These are phyloP conservation scores for Phytophthora tentaculata DNA, from an alignment of 352 stramenopile species.

Conservation along the genomic window DNA sequence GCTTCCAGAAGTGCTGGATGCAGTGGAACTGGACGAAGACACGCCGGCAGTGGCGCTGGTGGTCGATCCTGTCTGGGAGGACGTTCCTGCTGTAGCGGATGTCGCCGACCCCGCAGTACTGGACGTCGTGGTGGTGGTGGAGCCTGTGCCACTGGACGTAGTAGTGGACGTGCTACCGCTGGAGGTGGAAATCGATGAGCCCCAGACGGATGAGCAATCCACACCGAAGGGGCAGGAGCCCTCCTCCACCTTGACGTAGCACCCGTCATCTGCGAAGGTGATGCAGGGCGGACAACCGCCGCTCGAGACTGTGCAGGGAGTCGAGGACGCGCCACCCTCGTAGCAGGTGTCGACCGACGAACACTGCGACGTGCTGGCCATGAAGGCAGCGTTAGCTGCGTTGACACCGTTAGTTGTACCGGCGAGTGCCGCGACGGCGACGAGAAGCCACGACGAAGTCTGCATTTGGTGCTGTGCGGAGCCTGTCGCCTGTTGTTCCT, in stretches of 20 bases:
- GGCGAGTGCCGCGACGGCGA: constrained; percentile 13
- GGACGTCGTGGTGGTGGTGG: constrained; percentile 16
- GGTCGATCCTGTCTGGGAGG: constrained; percentile 16
- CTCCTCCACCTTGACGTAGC: constrained; percentile 42
- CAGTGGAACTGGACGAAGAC: constrained; percentile 25
- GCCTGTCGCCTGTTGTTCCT: not conserved
- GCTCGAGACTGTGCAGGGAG: constrained; percentile 34
- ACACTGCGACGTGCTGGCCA: constrained; percentile 35
- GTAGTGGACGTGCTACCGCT: constrained; percentile 5
- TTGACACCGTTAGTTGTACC: constrained; percentile 15
- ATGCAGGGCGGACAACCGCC: constrained; percentile 42
- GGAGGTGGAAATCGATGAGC: constrained; percentile 14
- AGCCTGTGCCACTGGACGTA: constrained; percentile 9
- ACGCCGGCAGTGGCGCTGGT: constrained; percentile 25
- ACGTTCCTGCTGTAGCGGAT: constrained; percentile 9
- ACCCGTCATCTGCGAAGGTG: constrained; percentile 45
- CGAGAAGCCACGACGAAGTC: constrained; percentile 25
- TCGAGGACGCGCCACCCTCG: constrained; percentile 29
- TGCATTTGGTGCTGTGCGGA: constrained; percentile 15
- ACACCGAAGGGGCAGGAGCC: constrained; percentile 38
- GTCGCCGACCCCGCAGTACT: constrained; percentile 13
- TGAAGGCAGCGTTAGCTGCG: constrained; percentile 11
- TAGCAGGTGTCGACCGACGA: constrained; percentile 37
- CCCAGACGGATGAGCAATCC: constrained; percentile 39
- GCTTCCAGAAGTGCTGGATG: constrained; percentile 24